Conservation (phyloP, 2,329 filamentous ascomycete genomes). For the Neonectria sp. region DNA sequence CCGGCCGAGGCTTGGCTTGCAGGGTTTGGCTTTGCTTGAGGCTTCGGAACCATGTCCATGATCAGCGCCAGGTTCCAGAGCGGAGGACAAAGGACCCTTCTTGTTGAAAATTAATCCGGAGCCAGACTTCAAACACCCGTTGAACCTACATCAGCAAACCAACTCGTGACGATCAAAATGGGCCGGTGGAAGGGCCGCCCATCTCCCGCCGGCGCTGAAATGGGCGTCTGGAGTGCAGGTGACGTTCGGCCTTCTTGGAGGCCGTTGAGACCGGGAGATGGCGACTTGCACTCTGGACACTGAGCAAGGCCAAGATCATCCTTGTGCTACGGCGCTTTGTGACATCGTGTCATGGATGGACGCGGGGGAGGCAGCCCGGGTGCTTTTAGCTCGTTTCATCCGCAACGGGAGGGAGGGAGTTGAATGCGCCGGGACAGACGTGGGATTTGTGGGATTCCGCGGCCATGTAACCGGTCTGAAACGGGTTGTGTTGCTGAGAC, state of each 20-base stretch:
- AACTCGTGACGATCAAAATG: conserved; percentile 9
- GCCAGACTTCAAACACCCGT: conserved; percentile 4
- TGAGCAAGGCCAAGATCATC: conserved; percentile 16
- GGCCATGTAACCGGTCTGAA: conserved; percentile 43
- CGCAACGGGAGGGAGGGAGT: conserved; percentile 12
- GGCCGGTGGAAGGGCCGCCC: conserved; percentile 10
- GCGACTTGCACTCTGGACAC: conserved; percentile 32
- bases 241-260: background rate
- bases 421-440: conserved; percentile 11
- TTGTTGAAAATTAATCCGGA: background rate
- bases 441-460: conserved; percentile 36
- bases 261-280: conserved; percentile 30
- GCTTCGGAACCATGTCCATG: conserved; percentile 6
- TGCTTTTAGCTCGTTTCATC: conserved; percentile 45
- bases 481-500: conserved; percentile 34
- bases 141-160: conserved; percentile 14
- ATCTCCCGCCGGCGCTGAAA: conserved; percentile 10
- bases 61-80: conserved; percentile 18
- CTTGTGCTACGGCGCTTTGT: conserved; percentile 19
- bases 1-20: background rate
- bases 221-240: conserved; percentile 18
- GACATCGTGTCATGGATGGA: conserved; percentile 39
- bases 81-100: conserved; percentile 14
- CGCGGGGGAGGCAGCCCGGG: conserved; percentile 40
- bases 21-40: background rate